Conservation (phyloP, 2,329 filamentous ascomycete genomes). For the Epichloe festucae region DNA sequence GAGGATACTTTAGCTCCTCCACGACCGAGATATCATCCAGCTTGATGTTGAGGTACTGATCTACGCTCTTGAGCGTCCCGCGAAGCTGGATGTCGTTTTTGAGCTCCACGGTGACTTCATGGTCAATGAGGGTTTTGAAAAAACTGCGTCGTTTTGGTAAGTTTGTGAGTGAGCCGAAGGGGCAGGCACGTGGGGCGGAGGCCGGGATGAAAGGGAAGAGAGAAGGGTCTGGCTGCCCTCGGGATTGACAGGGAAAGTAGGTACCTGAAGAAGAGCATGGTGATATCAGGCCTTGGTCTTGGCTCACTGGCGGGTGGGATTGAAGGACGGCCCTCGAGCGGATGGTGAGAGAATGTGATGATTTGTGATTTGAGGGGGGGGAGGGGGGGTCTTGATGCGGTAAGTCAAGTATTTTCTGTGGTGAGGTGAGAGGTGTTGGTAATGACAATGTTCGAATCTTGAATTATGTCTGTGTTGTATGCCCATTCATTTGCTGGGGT, state of each 20-base stretch:
- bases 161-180: too few species aligned
- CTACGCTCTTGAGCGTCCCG: conserved; percentile 89
- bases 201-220: too few species aligned
- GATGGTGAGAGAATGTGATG: too few species aligned
- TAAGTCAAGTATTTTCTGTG: background rate
- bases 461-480: background rate
- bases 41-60: conserved; percentile 99
- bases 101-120: conserved; percentile 94
- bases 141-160: conserved; percentile 43
- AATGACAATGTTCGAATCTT: background rate
- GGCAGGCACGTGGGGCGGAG: too few species aligned
- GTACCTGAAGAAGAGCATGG: conserved; percentile 34
- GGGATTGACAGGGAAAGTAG: background rate
- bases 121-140: conserved; percentile 97
- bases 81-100: conserved; percentile 98
- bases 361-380: too few species aligned
- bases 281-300: background rate
- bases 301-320: background rate
- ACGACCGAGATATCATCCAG: conserved; percentile 88
- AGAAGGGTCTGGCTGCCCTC: too few species aligned
- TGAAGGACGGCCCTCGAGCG: background rate
- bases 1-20: conserved; percentile 88
- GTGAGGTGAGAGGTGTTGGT: background rate
- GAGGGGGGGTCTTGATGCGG: too few species aligned
- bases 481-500: background rate